phyloP scores from a whole-genome alignment of 2,329 filamentous ascomycete species.

The Aspergillus melleus region DNA sequence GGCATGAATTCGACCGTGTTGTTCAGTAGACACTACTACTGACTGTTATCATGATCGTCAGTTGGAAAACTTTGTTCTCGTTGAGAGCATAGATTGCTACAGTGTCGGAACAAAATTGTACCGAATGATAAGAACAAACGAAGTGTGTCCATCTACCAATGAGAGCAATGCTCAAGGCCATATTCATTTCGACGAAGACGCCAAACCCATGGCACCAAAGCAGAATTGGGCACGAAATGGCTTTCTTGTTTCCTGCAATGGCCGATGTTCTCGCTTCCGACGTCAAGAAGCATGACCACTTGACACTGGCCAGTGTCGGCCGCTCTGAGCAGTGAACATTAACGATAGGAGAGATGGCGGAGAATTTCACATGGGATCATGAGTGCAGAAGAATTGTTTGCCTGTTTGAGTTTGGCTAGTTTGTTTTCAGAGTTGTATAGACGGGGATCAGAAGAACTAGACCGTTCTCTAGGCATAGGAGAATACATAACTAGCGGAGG shows the following conservation, averaged over 20 bases:
- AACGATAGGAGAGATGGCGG: too few species aligned
- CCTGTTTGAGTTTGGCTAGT: neutral
- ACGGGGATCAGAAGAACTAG: neutral
- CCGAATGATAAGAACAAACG: neutral
- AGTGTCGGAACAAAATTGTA: neutral
- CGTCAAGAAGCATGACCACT: too few species aligned
- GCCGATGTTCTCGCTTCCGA: too few species aligned
- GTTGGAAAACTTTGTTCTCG: neutral
- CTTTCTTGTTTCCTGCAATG: too few species aligned
- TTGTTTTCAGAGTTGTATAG: neutral
- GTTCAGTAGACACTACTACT: neutral
- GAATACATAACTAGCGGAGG: neutral
- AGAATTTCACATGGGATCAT: neutral
- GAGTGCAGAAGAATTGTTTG: too few species aligned
- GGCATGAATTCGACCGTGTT: neutral
- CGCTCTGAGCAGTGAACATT: too few species aligned
- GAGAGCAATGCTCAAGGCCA: too few species aligned
- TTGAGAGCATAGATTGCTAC: neutral
- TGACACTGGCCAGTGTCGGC: too few species aligned
- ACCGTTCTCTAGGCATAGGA: neutral
- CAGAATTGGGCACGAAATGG: too few species aligned
- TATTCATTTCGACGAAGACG: too few species aligned
- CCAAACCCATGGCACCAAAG: too few species aligned
- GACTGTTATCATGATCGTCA: neutral
- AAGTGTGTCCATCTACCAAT: too few species aligned